Evolutionary conservation across 306 rosid species (phyloP).

Genomic region (Vicia faba): DNA sequence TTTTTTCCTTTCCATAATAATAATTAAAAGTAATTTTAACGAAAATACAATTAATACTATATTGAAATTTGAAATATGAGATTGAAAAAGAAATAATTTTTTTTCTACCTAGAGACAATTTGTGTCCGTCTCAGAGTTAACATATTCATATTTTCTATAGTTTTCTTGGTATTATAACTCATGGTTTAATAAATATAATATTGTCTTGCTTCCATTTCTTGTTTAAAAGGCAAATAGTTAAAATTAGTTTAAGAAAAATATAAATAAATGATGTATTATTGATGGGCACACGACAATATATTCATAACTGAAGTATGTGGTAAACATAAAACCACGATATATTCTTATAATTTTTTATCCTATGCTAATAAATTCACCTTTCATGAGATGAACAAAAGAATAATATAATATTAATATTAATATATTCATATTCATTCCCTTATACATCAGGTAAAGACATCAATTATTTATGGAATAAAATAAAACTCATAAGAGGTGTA

Average conservation of each 20-base stretch:
- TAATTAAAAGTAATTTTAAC: too few species aligned
- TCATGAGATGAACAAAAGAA: conserved; percentile 4
- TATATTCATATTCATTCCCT: conserved; percentile 2
- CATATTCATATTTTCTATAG: too few species aligned
- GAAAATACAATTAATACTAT: too few species aligned
- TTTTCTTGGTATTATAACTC: too few species aligned
- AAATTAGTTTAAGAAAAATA: not conserved
- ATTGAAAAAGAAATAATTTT: too few species aligned
- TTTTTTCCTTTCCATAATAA: too few species aligned
- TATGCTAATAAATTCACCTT: not conserved
- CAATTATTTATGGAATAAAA: not conserved
- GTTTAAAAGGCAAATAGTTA: not conserved
- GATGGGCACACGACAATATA: not conserved
- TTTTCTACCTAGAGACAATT: too few species aligned
- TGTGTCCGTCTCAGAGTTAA: too few species aligned
- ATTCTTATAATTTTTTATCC: conserved; percentile 1
- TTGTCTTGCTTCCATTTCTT: not conserved
- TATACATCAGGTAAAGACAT: conserved; percentile 2
- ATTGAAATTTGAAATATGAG: too few species aligned
- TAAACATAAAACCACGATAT: not conserved
- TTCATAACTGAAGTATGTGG: not conserved
- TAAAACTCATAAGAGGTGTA: not conserved
- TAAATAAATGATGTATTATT: not conserved
- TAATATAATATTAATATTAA: not conserved
- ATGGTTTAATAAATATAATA: too few species aligned